phyloP scores from a whole-genome alignment of 192 early-diverging fungal genomes.

The Mortierella antarctica region DNA sequence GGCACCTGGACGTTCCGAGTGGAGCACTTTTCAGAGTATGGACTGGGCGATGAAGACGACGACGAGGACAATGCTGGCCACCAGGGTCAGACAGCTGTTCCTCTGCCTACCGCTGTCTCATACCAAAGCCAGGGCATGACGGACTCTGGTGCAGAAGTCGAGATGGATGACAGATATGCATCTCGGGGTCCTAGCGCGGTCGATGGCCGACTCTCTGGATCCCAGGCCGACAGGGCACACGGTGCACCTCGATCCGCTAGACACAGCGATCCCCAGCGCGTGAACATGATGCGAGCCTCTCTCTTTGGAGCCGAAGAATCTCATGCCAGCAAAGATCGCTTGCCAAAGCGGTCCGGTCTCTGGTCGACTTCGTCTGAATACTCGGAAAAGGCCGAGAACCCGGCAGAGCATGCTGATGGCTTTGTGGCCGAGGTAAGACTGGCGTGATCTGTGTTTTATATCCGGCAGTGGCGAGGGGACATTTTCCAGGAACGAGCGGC shows the following conservation, averaged over 20 bases:
- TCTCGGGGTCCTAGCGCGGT: too few relatives aligned
- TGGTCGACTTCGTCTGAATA: slow-evolving; percentile 38
- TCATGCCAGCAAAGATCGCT: slow-evolving; percentile 6
- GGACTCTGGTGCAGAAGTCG: slow-evolving; percentile 2
- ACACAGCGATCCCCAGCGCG: slow-evolving; percentile 38
- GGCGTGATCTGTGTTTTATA: slow-evolving; percentile 17
- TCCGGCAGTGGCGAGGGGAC: background rate
- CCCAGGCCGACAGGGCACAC: background rate
- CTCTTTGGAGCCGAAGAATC: slow-evolving; percentile 18
- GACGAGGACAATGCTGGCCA: slow-evolving; percentile 59
- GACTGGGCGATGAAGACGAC: slow-evolving; percentile 76
- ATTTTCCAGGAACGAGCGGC: too few relatives aligned
- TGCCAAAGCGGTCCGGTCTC: slow-evolving; percentile 26
- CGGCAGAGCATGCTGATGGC: slow-evolving; percentile 19
- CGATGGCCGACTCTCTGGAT: background rate
- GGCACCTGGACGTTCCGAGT: slow-evolving; percentile 96
- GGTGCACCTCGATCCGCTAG: slow-evolving; percentile 7
- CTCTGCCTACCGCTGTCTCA: background rate
- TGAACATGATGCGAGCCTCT: slow-evolving; percentile 29
- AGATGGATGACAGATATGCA: too few relatives aligned
- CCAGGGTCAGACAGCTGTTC: background rate
- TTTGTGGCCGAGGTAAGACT: slow-evolving; percentile 53
- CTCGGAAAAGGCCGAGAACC: slow-evolving; percentile 10
- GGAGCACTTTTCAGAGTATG: slow-evolving; percentile 86
- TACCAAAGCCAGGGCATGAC: background rate